Base-by-base conservation (phyloP, 1,284 basidiomycete genomes). In the Fomitopsis palustris region DNA sequence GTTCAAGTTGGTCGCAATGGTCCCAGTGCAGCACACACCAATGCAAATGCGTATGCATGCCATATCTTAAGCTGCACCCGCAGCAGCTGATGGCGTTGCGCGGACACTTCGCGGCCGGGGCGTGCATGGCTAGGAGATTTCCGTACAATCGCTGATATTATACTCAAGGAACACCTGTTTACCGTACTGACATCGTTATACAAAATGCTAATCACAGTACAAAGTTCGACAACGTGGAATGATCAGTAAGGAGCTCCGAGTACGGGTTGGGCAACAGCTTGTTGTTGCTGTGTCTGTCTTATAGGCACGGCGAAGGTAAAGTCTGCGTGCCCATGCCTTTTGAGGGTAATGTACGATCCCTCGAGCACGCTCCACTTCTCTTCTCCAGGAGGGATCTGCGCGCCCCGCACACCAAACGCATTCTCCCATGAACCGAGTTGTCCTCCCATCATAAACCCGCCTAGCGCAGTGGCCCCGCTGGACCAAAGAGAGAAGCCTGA, bases 371-470 rank as follows among this genome's bases (percentile, higher is more conserved):
- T 47, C 56, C 56, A 53, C 41, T 58, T 58, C 10, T 53, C 56
- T 41, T 54, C 56, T 2, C 56, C 56, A 6, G 52, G 31, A 2
- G 56, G 56, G 39, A 58, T 27, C 33, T 42, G 17, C 14, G 10
- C 8, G 31, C 52, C 25, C 4, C 56, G 51, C 49, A 58, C 17
- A 16, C 45, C 45, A 2, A 39, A 41, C 23, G 41, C 41, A 43
- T 43, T 51, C 53, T 59, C 57, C 57, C 53, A 54, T 17, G 57
- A 59, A 12, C 29, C 33, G 16, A 59, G 33, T 29, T 27, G 19
- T 1, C 41, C 51, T 9, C 29, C 57, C 27, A 45, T 35, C 39
- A 25, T 17, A n/a, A 4, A 23, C 6, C 16, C 25, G 42, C 52
- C 41, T 17, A 43, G 45, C n/a, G 27, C 21, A 25, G 42, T 14